These are phyloP conservation scores for Senna siamea DNA, from an alignment of 306 rosid genomes.

Conservation along the genomic window DNA sequence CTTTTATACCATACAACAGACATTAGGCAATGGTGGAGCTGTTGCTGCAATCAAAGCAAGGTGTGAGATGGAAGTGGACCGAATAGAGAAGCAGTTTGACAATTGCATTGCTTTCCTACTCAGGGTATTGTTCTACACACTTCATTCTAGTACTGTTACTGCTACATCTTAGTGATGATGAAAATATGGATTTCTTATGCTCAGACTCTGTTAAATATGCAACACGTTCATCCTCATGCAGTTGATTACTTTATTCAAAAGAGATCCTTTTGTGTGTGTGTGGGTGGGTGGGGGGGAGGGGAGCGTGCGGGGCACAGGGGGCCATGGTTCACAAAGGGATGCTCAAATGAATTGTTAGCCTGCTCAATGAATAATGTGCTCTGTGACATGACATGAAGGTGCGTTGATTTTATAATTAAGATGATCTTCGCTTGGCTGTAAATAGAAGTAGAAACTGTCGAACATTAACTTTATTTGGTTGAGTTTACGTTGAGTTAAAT, in stretches of 20 bases:
- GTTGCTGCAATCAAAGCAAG: slow-evolving; percentile 85
- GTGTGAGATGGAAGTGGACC: slow-evolving; percentile 94
- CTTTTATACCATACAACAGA: slow-evolving; percentile 83
- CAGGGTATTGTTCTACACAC: slow-evolving; percentile 62
- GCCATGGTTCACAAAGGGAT: background rate
- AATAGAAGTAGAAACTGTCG: background rate
- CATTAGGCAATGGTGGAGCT: slow-evolving; percentile 83
- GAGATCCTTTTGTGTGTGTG: background rate
- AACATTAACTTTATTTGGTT: slow-evolving; percentile 17
- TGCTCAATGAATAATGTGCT: too few relatives aligned
- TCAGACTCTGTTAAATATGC: slow-evolving; percentile 1
- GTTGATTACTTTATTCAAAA: too few relatives aligned
- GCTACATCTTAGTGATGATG: slow-evolving; percentile 18
- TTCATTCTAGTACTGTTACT: slow-evolving; percentile 29
- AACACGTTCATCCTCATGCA: slow-evolving; percentile 14
- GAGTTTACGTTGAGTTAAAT: slow-evolving; percentile 4
- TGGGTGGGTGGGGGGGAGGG: background rate
- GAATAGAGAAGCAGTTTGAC: slow-evolving; percentile 93
- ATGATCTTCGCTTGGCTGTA: slow-evolving; percentile 16
- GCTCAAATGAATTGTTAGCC: too few relatives aligned
- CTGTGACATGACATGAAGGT: background rate
- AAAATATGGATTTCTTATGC: slow-evolving; percentile 31
- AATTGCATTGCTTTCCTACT: slow-evolving; percentile 95
- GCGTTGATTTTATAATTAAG: background rate
- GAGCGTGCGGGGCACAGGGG: too few relatives aligned